Evolutionary conservation across 2,329 filamentous ascomycete genomes (phyloP), one percentile per base, ranked within the genome.

Genomic region (Cercospora janseana): DNA sequence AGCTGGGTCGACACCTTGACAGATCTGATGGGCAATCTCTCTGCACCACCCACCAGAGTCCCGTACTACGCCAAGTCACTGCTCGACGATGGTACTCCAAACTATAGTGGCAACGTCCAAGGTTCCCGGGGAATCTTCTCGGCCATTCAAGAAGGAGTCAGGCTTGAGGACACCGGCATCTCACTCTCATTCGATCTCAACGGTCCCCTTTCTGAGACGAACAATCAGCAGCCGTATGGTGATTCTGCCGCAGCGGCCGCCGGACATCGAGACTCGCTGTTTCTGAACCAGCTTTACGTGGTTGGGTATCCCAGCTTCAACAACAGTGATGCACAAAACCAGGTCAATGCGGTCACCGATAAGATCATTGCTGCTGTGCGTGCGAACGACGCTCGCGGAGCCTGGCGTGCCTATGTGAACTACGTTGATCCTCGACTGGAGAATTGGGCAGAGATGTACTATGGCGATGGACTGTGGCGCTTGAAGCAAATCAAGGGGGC

Each of bases 131-230:
- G 24, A 5, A 57, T 55, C 24, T 41, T 34, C 7, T 16, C 45
- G 20, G 55, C 52, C 5, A 35, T 55, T n/a, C 55, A 57, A 23
- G 28, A 52, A 23, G 53, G 40, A 7, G 42, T 55, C 27, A 32
- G 38, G 9, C 10, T 47, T 15, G 13, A 27, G 3, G 40, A 40
- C 4, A 28, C 49, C 8, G 42, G 35, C 18, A 55, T 49, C 2
- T 53, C 52, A 3, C 23, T 57, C 1, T 55, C 55, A 27, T 57
- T 57, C 38, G 55, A 57, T 24, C 46, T 57, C 18, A 55, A 57
- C 16, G 55, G 55, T 13, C 49, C 49, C 2, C 15, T 29, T 13
- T 38, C 52, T 2, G 18, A 21, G 1, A 57, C 55, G n/a, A 55
- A 57, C 34, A 40, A 31, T 23, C 28, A 47, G 18, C 49, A 57